Base-by-base conservation (phyloP, 2,329 filamentous ascomycete genomes). In the Dactylonectria macrodidyma region DNA sequence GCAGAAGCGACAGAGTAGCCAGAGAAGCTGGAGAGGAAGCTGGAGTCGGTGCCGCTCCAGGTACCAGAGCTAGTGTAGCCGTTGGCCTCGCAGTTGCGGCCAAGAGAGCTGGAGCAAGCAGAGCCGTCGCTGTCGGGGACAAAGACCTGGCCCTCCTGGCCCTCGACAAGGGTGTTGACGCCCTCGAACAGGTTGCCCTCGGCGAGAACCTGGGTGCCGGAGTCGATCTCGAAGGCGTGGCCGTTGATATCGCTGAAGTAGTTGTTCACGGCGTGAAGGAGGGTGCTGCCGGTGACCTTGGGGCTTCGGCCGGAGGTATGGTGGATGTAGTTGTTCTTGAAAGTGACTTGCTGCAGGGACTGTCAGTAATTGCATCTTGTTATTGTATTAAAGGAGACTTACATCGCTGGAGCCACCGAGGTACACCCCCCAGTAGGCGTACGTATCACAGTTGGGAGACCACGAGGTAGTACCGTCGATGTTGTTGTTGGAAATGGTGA, bases 261-360 rank as follows among this genome's bases (percentile, higher is more conserved):
- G 82, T 89, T 90, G 85, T 89, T 89, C 75, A 88, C 85, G 34
- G 85, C 85, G 78, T 90, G 88, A 41, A 90, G 75, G 11, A 82
- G 80, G 36, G 88, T 82, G 47, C 86, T 87, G 78, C 86, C 86
- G 36, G 81, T 84, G 22, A 90, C 81, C 80, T 89, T 89, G 68
- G 87, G 88, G 6, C 81, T 80, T 58, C 88, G 86, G 57, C 88
- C 88, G 12, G 82, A 84, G 54, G 85, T 87, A 78, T 87, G 81
- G 82, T 88, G 85, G 74, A 90, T 83, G 80, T 89, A 89, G 83
- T 90, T 90, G 69, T 83, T 82, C 80, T 88, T 86, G 73, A 90
- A 75, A 55, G 88, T 90, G 73, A 89, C 81, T 62, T 71, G 48
- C 59, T 73, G 59, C 10, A 26, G 6, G 30, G 4, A 36, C 22